These are phyloP conservation scores for Aspergillus vadensis DNA, from an alignment of 2,329 filamentous ascomycete species.

Conservation along the genomic window DNA sequence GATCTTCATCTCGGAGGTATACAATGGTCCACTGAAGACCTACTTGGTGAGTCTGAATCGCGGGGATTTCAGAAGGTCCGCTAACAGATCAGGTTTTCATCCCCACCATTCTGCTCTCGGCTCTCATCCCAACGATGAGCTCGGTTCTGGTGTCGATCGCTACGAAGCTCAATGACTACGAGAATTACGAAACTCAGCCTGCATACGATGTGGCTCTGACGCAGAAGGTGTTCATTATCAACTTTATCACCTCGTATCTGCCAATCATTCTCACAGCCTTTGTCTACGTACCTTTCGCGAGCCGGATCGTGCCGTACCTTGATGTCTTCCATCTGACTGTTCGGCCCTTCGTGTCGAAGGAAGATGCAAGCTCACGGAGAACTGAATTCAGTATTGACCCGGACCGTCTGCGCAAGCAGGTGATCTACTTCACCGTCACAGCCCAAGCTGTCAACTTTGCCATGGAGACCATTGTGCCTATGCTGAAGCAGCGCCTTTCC, in stretches of 20 bases:
- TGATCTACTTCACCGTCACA: conserved; percentile 96
- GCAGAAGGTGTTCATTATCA: conserved; percentile 94
- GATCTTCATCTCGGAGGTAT: conserved; percentile 95
- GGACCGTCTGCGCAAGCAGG: conserved; percentile 79
- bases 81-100: conserved; percentile 67
- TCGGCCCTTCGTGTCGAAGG: conserved; percentile 71
- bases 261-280: conserved; percentile 89
- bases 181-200: conserved; percentile 91
- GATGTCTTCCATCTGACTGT: conserved; percentile 82
- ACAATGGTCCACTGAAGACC: conserved; percentile 83
- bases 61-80: not conserved
- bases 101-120: conserved; percentile 82
- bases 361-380: conserved; percentile 65
- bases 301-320: conserved; percentile 81
- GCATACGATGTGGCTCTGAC: conserved; percentile 82
- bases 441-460: conserved; percentile 89
- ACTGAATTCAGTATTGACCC: conserved; percentile 79
- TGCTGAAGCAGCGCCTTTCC: conserved; percentile 76
- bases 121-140: conserved; percentile 77
- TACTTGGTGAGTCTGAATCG: conserved; percentile 64
- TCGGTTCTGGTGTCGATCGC: conserved; percentile 80
- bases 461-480: conserved; percentile 83
- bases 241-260: conserved; percentile 95
- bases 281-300: conserved; percentile 91
- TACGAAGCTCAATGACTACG: conserved; percentile 74